A percentile compares a stretch with the other conserved stretches of the same genome.
phyloP scores from a whole-genome alignment of 2,329 filamentous ascomycete species.

The Talaromyces rugulosus region DNA sequence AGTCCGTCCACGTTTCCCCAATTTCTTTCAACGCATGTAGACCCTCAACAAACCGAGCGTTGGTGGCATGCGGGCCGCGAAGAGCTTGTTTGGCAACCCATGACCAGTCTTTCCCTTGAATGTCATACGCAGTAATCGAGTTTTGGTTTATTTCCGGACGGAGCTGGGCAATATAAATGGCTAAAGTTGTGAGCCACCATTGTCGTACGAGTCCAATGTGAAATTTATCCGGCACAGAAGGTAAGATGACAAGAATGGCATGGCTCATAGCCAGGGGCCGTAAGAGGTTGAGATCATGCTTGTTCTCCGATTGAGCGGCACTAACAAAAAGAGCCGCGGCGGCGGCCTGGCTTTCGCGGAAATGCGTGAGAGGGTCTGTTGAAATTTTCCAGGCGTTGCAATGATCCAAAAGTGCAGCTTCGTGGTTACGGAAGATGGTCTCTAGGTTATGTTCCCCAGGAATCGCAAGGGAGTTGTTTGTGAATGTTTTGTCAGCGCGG shows the following conservation, averaged over 20 bases:
- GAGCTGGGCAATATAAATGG: conserved; percentile 70
- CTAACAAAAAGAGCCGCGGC: conserved; percentile 45
- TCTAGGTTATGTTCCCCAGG: conserved; percentile 62
- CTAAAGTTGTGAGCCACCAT: conserved; percentile 83
- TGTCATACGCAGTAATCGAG: conserved; percentile 56
- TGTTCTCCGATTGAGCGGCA: conserved; percentile 31
- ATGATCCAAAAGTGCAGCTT: conserved; percentile 72
- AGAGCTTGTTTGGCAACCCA: conserved; percentile 70
- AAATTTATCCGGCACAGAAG: conserved; percentile 66
- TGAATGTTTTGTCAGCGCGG: conserved; percentile 64
- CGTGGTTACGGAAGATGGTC: conserved; percentile 63
- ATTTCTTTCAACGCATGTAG: conserved; percentile 53
- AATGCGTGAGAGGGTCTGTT: conserved; percentile 65
- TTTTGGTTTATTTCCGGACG: conserved; percentile 65
- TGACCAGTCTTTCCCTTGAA: conserved; percentile 68
- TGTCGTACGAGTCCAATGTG: conserved; percentile 72
- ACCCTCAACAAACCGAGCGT: conserved; percentile 84
- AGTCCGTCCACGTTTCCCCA: conserved; percentile 40
- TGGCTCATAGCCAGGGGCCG: conserved; percentile 83
- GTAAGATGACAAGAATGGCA: conserved; percentile 79
- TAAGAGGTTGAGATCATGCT: conserved; percentile 78
- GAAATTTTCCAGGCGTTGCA: conserved; percentile 80
- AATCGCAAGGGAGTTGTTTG: conserved; percentile 56
- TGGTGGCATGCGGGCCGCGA: conserved; percentile 61
- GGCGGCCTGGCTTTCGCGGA: conserved; percentile 63